These are phyloP conservation scores for Xylaria arbuscula DNA, from an alignment of 2,329 filamentous ascomycete species.

Conservation along the genomic window DNA sequence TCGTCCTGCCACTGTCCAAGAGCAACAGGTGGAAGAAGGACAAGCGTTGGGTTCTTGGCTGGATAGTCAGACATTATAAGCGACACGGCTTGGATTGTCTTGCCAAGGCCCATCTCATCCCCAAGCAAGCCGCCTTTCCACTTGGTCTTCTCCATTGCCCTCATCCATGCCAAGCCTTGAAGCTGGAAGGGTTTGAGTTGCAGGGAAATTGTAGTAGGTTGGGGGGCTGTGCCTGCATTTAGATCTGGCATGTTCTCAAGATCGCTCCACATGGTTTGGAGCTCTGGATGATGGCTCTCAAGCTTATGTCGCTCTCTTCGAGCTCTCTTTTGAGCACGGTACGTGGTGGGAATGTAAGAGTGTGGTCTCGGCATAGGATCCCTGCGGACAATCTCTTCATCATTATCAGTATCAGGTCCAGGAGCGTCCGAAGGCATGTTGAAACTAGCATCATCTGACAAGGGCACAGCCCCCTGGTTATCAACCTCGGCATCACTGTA, in stretches of 20 bases:
- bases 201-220: slow-evolving; percentile 82
- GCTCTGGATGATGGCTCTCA: slow-evolving; percentile 79
- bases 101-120: slow-evolving; percentile 98
- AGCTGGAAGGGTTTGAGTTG: slow-evolving; percentile 93
- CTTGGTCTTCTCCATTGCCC: slow-evolving; percentile 82
- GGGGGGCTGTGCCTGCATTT: slow-evolving; percentile 69
- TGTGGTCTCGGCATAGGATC: neutral
- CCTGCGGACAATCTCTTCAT: neutral
- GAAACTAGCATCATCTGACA: slow-evolving; percentile 2
- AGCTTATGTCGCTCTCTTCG: slow-evolving; percentile 72
- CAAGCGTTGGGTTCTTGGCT: slow-evolving; percentile 81
- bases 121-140: slow-evolving; percentile 93
- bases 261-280: slow-evolving; percentile 86
- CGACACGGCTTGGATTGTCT: slow-evolving; percentile 97
- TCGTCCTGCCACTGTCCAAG: slow-evolving; percentile 94
- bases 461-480: neutral
- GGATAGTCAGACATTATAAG: slow-evolving; percentile 98
- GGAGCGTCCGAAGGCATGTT: neutral
- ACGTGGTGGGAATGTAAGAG: neutral
- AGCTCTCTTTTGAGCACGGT: slow-evolving; percentile 37
- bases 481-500: slow-evolving; percentile 7
- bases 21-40: slow-evolving; percentile 91
- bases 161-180: slow-evolving; percentile 95
- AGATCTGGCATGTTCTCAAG: slow-evolving; percentile 76
- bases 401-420: slow-evolving; percentile 1